Evolutionary conservation across 768 basidiomycete species (phyloP).

Genomic region (Suillus hirtellus): DNA sequence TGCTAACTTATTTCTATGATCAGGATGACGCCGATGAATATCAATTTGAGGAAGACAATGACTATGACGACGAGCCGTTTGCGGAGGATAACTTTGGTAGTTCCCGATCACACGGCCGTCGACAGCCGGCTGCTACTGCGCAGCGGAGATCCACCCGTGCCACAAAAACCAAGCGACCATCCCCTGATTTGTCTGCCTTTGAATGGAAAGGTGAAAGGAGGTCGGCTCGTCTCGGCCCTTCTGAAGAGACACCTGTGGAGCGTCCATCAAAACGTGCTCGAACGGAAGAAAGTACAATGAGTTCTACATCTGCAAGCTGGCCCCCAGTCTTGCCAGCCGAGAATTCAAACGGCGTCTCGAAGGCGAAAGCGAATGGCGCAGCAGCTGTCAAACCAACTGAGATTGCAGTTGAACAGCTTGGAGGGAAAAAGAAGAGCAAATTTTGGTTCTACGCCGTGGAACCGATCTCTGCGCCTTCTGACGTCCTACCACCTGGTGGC

Average conservation of each 20-base stretch:
- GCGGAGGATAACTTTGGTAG: constrained; percentile 42
- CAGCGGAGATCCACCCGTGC: constrained; percentile 58
- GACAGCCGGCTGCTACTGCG: constrained; percentile 33
- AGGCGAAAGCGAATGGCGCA: constrained; percentile 55
- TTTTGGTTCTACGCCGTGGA: constrained; percentile 91
- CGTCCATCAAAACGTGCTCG: constrained; percentile 68
- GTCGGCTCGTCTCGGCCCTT: constrained; percentile 63
- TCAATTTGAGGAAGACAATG: constrained; percentile 61
- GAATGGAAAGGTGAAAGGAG: constrained; percentile 78
- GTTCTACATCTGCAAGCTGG: constrained; percentile 45
- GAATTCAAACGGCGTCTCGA: constrained; percentile 37
- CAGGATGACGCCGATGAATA: constrained; percentile 71
- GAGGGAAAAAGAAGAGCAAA: constrained; percentile 82
- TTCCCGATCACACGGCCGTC: constrained; percentile 41
- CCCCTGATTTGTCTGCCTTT: constrained; percentile 48
- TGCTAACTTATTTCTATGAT: constrained; percentile 20
- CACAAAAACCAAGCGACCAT: constrained; percentile 51
- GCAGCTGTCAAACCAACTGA: constrained; percentile 72
- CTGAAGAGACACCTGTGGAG: constrained; percentile 52
- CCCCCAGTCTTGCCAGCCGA: constrained; percentile 27
- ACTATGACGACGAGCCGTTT: constrained; percentile 60
- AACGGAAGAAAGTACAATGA: constrained; percentile 71
- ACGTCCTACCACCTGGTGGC: constrained; percentile 20
- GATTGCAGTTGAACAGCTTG: constrained; percentile 70
- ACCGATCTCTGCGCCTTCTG: constrained; percentile 44